Conservation (phyloP, 2,329 filamentous ascomycete genomes). For the Aspergillus calidoustus region DNA sequence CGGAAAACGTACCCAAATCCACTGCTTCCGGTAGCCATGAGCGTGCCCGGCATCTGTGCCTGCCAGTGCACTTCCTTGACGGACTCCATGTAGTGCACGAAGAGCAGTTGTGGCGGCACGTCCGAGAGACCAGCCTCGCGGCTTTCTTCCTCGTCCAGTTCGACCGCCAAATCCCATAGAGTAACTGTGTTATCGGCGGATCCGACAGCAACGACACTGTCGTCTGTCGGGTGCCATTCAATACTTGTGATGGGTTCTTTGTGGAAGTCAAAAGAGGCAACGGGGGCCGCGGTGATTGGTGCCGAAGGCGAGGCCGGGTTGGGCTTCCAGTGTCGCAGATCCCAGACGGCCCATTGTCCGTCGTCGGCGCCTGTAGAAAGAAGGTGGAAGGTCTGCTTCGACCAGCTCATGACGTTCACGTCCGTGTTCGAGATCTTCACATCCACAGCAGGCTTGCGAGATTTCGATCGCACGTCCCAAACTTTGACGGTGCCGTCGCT, state of each 20-base stretch:
- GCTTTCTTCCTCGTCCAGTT: constrained; percentile 96
- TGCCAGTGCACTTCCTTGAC: constrained; percentile 99
- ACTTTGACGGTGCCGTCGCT: constrained; percentile 94
- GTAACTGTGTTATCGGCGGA: constrained; percentile 94
- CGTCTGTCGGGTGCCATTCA: constrained; percentile 97
- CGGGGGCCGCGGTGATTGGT: constrained; percentile 68
- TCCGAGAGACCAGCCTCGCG: constrained; percentile 85
- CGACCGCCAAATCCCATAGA: constrained; percentile 94
- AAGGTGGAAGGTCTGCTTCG: constrained; percentile 81
- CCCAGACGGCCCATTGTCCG: constrained; percentile 94
- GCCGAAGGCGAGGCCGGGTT: constrained; percentile 53
- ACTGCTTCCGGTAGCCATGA: constrained; percentile 88
- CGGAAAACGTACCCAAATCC: constrained; percentile 66
- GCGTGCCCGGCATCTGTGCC: constrained; percentile 85
- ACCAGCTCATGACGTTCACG: constrained; percentile 98
- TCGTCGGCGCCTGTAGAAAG: constrained; percentile 92
- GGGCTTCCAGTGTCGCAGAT: constrained; percentile 91
- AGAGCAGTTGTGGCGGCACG: constrained; percentile 90
- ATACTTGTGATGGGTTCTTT: constrained; percentile 94
- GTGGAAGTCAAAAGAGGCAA: constrained; percentile 95
- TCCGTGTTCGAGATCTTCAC: constrained; percentile 83
- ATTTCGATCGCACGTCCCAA: constrained; percentile 94
- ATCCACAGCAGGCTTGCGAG: constrained; percentile 81
- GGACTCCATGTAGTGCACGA: constrained; percentile 94
- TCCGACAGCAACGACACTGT: constrained; percentile 91